Evolutionary conservation across 352 stramenopile species (phyloP).

Genomic region (Globisporangium canariense): DNA sequence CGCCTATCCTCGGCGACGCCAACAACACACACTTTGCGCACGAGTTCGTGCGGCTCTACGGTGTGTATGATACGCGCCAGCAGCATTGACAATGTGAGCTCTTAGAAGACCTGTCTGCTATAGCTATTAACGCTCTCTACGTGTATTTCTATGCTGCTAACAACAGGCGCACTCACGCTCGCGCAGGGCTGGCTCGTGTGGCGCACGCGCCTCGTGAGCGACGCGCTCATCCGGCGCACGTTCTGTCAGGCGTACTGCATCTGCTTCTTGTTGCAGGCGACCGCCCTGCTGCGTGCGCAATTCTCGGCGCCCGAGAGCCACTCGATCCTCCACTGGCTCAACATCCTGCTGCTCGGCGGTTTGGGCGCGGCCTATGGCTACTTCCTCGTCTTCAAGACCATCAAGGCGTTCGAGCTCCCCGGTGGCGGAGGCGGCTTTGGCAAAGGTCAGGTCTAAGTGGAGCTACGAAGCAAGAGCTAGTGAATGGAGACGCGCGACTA

Average conservation of each 20-base stretch:
- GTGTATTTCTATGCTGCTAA: neutral
- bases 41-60: constrained; percentile 86
- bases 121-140: neutral
- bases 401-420: constrained; percentile 85
- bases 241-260: constrained; percentile 89
- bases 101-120: no score
- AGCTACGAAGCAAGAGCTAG: neutral
- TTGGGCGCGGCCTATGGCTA: constrained; percentile 76
- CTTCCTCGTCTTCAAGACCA: constrained; percentile 85
- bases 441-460: constrained; percentile 41
- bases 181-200: constrained; percentile 85
- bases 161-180: constrained; percentile 66
- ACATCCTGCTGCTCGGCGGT: constrained; percentile 65
- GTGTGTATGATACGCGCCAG: constrained; percentile 10
- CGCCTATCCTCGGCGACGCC: constrained; percentile 62
- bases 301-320: constrained; percentile 69
- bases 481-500: neutral
- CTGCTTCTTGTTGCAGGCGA: constrained; percentile 77
- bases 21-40: constrained; percentile 84
- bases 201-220: constrained; percentile 82
- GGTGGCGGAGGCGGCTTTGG: constrained; percentile 27
- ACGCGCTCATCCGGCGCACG: constrained; percentile 78
- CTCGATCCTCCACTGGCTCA: constrained; percentile 79
- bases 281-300: constrained; percentile 72
- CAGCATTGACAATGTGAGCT: neutral